phyloP scores from a whole-genome alignment of 2,329 filamentous ascomycete genomes.

The Cucurbitaria berberidis region DNA sequence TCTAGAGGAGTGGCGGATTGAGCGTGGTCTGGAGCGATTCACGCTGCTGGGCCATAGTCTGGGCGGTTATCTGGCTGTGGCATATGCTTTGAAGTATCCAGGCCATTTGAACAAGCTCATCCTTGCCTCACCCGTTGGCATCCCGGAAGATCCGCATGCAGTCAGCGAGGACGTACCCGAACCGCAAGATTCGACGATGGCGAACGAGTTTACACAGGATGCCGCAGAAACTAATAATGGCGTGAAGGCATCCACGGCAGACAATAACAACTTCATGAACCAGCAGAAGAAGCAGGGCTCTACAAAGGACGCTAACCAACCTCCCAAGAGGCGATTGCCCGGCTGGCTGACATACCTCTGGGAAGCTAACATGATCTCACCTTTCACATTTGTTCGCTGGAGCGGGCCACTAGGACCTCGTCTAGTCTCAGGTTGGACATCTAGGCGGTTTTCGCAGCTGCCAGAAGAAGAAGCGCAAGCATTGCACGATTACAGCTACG shows the following conservation, averaged over 20 bases:
- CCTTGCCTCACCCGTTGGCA: constrained; percentile 89
- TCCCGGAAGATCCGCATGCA: constrained; percentile 93
- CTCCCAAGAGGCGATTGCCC: constrained; percentile 69
- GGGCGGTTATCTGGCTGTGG: constrained; percentile 92
- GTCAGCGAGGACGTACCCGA: constrained; percentile 81
- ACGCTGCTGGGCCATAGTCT: constrained; percentile 92
- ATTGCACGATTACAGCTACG: constrained; percentile 92
- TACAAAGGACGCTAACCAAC: constrained; percentile 47
- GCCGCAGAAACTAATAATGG: constrained; percentile 72
- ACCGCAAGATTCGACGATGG: constrained; percentile 71
- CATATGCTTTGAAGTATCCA: constrained; percentile 95
- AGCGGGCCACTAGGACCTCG: constrained; percentile 88
- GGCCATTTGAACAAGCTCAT: constrained; percentile 95
- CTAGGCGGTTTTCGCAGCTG: constrained; percentile 87
- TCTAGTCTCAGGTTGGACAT: constrained; percentile 94
- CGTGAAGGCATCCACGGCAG: constrained; percentile 67
- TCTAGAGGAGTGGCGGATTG: constrained; percentile 91
- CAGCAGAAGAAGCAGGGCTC: constrained; percentile 50
- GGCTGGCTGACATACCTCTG: constrained; percentile 92
- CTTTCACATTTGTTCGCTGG: constrained; percentile 88
- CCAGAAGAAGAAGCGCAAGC: constrained; percentile 79
- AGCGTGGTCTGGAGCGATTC: constrained; percentile 88
- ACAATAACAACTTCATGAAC: constrained; percentile 64
- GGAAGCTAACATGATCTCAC: constrained; percentile 90
- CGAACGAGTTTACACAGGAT: constrained; percentile 80